Percentiles rank a stretch among this genome's conserved stretches.
phyloP scores from a whole-genome alignment of 108 stramenopile species.

The Cylindrotheca fusiformis region DNA sequence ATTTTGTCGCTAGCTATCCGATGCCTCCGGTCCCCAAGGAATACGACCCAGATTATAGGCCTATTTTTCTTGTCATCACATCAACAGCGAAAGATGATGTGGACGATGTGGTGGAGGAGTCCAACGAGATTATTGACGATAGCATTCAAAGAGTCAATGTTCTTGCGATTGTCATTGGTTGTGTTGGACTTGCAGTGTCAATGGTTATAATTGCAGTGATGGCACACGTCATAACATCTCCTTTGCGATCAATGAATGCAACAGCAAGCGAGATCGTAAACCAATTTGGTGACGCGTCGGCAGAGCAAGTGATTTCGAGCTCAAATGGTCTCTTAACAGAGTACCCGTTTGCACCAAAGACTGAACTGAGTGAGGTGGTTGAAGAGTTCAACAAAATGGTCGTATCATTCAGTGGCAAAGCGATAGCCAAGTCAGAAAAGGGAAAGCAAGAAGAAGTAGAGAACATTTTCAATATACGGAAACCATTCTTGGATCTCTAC shows the following conservation, averaged over 20 bases:
- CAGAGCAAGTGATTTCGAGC: constrained; percentile 17
- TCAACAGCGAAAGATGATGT: constrained; percentile 22
- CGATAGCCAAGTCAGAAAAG: constrained; percentile 24
- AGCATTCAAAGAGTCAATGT: constrained; percentile 10
- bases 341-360: constrained; percentile 26
- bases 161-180: constrained; percentile 18
- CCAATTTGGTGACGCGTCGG: constrained; percentile 32
- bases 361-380: constrained; percentile 35
- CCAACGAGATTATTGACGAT: constrained; percentile 22
- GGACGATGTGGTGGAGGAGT: constrained; percentile 7
- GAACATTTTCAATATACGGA: constrained; percentile 12
- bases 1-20: constrained; percentile 22
- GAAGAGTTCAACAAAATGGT: constrained; percentile 41
- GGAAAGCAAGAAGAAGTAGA: constrained; percentile 14
- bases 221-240: constrained; percentile 28
- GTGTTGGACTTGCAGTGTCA: constrained; percentile 20
- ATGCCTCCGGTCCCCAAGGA: constrained; percentile 37
- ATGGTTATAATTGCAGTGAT: constrained; percentile 28
- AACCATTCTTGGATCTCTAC: constrained; percentile 23
- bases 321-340: constrained; percentile 5
- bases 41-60: constrained; percentile 33
- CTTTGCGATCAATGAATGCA: constrained; percentile 32
- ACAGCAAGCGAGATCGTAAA: constrained; percentile 29
- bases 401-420: constrained; percentile 28
- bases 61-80: constrained; percentile 29